phyloP scores from a whole-genome alignment of 148 eudicot species.

The Bassia scoparia region DNA sequence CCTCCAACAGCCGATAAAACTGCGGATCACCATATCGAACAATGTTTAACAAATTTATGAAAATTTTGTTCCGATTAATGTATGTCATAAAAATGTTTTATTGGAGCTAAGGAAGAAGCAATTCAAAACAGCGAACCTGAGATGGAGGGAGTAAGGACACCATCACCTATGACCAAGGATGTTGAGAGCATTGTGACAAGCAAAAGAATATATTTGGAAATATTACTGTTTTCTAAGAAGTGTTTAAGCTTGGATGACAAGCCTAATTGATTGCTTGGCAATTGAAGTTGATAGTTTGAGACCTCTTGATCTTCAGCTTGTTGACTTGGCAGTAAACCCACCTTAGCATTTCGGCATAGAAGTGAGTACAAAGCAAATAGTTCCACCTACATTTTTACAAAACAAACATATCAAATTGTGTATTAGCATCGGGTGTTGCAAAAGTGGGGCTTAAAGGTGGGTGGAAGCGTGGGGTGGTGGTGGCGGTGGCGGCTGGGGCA shows the following conservation, averaged over 20 bases:
- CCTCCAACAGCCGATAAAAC: conserved; percentile 48
- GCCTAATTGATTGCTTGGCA: conserved; percentile 24
- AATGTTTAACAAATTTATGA: background rate
- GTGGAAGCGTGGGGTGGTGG: too few species aligned
- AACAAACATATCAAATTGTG: too few species aligned
- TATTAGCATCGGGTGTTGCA: too few species aligned
- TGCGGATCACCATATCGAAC: background rate
- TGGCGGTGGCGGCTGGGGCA: too few species aligned
- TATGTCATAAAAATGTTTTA: too few species aligned
- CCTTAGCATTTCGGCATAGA: conserved; percentile 40
- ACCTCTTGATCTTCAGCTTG: conserved; percentile 41
- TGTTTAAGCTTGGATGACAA: conserved; percentile 30
- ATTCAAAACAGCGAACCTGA: conserved; percentile 44
- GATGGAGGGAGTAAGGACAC: conserved; percentile 47
- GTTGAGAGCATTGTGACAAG: conserved; percentile 41
- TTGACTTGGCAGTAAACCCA: conserved; percentile 41
- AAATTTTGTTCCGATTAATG: too few species aligned
- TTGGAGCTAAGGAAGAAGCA: too few species aligned
- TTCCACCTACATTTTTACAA: conserved; percentile 38
- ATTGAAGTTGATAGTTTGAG: conserved; percentile 26
- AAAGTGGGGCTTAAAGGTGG: too few species aligned
- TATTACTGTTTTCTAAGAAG: conserved; percentile 26
- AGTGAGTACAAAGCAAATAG: conserved; percentile 51
- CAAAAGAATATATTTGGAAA: conserved; percentile 34
- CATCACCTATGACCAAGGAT: conserved; percentile 49